Evolutionary conservation across 305 asterid genomes (phyloP).

Genomic region (Plantago lanceolata): DNA sequence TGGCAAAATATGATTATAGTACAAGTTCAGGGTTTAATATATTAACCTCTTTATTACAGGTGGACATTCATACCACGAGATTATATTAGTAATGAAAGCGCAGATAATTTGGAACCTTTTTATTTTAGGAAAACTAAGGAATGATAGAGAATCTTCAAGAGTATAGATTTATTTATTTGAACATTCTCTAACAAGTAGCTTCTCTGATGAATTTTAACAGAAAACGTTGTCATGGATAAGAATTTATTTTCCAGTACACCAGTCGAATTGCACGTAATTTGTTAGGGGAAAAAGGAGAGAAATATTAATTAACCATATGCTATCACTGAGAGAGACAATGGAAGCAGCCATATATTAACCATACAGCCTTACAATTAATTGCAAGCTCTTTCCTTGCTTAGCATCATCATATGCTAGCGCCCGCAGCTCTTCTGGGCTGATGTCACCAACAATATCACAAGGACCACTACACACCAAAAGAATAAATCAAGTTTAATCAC

Average conservation of each 20-base stretch:
- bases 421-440: slow-evolving; percentile 88
- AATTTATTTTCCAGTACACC: background rate
- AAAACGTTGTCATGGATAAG: background rate
- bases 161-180: background rate
- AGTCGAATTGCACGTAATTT: too few species aligned
- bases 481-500: slow-evolving; percentile 14
- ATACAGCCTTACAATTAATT: slow-evolving; percentile 60
- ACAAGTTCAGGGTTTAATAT: background rate
- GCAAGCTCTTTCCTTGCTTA: slow-evolving; percentile 59
- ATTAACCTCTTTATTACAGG: background rate
- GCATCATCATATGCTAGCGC: slow-evolving; percentile 82
- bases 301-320: slow-evolving; percentile 7
- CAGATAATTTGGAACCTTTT: background rate
- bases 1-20: background rate
- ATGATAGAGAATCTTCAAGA: background rate
- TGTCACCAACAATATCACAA: slow-evolving; percentile 81
- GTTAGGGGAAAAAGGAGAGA: background rate
- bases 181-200: background rate
- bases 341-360: slow-evolving; percentile 13
- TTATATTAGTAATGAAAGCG: background rate
- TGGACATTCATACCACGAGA: slow-evolving; percentile 11
- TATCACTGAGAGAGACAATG: slow-evolving; percentile 7
- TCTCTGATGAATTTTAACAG: background rate
- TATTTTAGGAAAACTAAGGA: background rate
- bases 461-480: slow-evolving; percentile 56